Base-by-base conservation (phyloP, 768 basidiomycete genomes). In the Boletus insuetus region DNA sequence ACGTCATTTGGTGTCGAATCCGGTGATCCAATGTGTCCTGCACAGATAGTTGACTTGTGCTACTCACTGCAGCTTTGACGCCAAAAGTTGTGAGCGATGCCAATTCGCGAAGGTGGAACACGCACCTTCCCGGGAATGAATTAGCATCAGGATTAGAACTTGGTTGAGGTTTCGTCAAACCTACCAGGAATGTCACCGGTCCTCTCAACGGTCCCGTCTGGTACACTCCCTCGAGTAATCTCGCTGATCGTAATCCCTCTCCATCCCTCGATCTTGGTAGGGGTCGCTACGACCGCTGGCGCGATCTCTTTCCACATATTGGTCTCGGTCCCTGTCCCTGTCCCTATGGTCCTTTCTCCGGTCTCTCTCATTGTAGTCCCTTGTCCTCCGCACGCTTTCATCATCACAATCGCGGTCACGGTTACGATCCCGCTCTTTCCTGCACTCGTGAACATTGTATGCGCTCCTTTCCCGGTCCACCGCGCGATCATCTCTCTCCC, bases 401-500 rank as follows among this genome's bases (percentile, higher is more conserved):
- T 58, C 53, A 4, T 62, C 60, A 14, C 60, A 53, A 4, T 56
- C 51, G 2, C 63, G 59, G 12, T 51, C 51, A 11, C 49, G 46
- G 26, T 59, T 57, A 29, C 55, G 58, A 17, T 54, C 55, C 11
- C 40, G 40, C 29, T 62, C 60, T 3, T 32, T 58, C 34, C 53
- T 49, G 4, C 60, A 51, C 8, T 66, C 64, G 20, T 51, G 64
- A 29, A 55, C 44, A 32, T 59, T 54, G 45, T 26, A 26, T 26
- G 26, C 53, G 44, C 55, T 62, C 49, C 56, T 47, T 49, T 44
- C 66, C 70, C 35, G 39, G 66, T 73, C 79, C 65, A 76, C 80
- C 73, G 77, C 82, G 26, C 55, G 62, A 31, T 58, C 45, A 32
- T 59, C 55, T 47, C 54, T 46, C 54, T 63, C 49, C 58, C 46